phyloP scores from a whole-genome alignment of 2,329 filamentous ascomycete species.

The Diplodia corticola region DNA sequence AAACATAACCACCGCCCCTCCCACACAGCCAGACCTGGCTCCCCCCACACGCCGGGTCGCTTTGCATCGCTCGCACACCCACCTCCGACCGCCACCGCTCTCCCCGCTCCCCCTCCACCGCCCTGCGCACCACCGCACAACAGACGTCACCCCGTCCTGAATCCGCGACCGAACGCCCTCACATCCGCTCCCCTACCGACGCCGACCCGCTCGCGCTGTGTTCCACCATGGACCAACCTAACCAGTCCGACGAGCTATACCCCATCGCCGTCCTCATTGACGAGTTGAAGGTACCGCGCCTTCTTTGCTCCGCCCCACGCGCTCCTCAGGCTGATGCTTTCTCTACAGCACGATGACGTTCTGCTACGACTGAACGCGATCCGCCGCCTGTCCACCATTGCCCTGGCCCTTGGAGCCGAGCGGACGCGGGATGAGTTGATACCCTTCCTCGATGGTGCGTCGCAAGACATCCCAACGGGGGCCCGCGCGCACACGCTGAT shows the following conservation, averaged over 20 bases:
- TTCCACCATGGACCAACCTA: slow-evolving; percentile 76
- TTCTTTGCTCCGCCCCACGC: neutral
- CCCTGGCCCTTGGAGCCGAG: slow-evolving; percentile 91
- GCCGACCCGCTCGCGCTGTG: slow-evolving; percentile 35
- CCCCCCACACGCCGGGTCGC: slow-evolving; percentile 19
- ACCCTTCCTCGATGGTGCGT: slow-evolving; percentile 95
- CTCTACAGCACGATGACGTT: slow-evolving; percentile 87
- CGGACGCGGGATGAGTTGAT: slow-evolving; percentile 98
- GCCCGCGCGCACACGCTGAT: slow-evolving; percentile 25
- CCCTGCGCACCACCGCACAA: slow-evolving; percentile 21
- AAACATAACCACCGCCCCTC: slow-evolving; percentile 22
- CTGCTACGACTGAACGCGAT: slow-evolving; percentile 97
- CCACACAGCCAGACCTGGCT: slow-evolving; percentile 16
- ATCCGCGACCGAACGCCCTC: slow-evolving; percentile 1
- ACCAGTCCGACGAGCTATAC: slow-evolving; percentile 97
- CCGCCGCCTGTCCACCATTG: slow-evolving; percentile 96
- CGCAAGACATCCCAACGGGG: slow-evolving; percentile 20
- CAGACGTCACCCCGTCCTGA: slow-evolving; percentile 23
- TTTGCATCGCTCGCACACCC: slow-evolving; percentile 15
- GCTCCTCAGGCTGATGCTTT: slow-evolving; percentile 23
- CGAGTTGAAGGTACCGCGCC: slow-evolving; percentile 82
- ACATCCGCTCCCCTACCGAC: slow-evolving; percentile 17
- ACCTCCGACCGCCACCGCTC: slow-evolving; percentile 5
- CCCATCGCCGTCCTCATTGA: slow-evolving; percentile 99
- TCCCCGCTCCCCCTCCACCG: slow-evolving; percentile 9